Evolutionary conservation across 176 grass and related monocot genomes (phyloP).

Genomic region (Oryza glaberrima): DNA sequence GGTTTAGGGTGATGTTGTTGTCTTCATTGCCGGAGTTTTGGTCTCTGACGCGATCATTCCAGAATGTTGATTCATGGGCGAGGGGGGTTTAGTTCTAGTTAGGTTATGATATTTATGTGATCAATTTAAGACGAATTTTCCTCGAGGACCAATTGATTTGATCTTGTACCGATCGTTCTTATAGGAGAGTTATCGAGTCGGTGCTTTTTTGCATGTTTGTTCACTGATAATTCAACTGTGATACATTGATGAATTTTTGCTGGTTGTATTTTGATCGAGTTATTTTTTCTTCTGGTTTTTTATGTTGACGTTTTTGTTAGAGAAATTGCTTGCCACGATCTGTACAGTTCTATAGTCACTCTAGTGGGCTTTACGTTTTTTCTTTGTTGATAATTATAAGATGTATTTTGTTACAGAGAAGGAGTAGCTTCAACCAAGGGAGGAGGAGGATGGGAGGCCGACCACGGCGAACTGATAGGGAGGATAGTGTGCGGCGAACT

Average conservation of each 20-base stretch:
- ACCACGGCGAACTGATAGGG: conserved; percentile 63
- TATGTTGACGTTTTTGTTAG: neutral
- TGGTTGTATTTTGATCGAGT: neutral
- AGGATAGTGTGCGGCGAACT: conserved; percentile 83
- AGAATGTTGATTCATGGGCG: neutral
- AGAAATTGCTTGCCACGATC: conserved; percentile 19
- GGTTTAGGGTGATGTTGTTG: conserved; percentile 41
- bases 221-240: neutral
- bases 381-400: neutral
- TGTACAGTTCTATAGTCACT: neutral
- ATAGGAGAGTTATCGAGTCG: neutral
- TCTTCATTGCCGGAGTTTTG: conserved; percentile 28
- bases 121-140: neutral
- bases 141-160: neutral
- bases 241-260: neutral
- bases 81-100: conserved; percentile 41
- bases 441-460: conserved; percentile 68
- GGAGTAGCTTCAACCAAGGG: conserved; percentile 64
- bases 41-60: conserved; percentile 2
- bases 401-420: conserved; percentile 60
- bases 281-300: neutral
- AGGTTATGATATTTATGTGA: neutral
- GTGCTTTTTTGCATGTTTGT: conserved; percentile 5
- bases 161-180: neutral
- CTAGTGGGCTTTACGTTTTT: neutral